Evolutionary conservation across 2,329 filamentous ascomycete genomes (phyloP), one percentile per base, ranked within the genome.

Genomic region (Colletotrichum chlorophyti): DNA sequence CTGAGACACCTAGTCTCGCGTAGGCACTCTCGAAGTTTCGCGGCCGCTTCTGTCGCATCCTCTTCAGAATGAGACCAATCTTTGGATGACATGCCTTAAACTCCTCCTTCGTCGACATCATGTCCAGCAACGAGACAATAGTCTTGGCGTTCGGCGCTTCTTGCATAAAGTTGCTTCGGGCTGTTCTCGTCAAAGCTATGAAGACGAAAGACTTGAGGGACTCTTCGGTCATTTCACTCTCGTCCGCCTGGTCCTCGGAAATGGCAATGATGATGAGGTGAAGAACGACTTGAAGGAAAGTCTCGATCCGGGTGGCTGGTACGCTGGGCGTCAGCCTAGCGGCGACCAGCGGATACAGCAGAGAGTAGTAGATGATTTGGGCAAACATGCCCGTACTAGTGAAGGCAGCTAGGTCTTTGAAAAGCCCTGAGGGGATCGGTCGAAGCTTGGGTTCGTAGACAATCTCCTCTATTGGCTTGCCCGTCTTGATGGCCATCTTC

Each of bases 401-500:
- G 68, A 98, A 96, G 3, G 80, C 80, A n/a, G 89, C 82, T 26
- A 99, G 81, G 50, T 87, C 79, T 46, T 85, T 79, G 72, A 97
- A 99, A 1, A 90, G 82, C 1, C 95, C 94, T 1, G 86, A 87
- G 1, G 83, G 77, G 51, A 98, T 92, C 10, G 86, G 83, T 15
- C 88, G 86, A 43, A 97, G 81, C 66, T 88, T 91, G 1, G 96
- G 93, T 72, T 98, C 94, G 70, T 91, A 97, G 3, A 98, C 93
- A 58, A 98, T 88, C 51, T 97, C 93, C 35, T 91, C 87, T 1
- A 84, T 78, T 38, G 88, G 81, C 70, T 93, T 93, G 15, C 93
- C 93, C 0, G 89, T 92, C 74, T 91, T 93, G 76, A 93, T 93
- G 10, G 93, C 91, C 79, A 95, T 87, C 79, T 91, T 90, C 68